Evolutionary conservation across 2,329 filamentous ascomycete genomes (phyloP).

Genomic region (Colletotrichum limetticola): DNA sequence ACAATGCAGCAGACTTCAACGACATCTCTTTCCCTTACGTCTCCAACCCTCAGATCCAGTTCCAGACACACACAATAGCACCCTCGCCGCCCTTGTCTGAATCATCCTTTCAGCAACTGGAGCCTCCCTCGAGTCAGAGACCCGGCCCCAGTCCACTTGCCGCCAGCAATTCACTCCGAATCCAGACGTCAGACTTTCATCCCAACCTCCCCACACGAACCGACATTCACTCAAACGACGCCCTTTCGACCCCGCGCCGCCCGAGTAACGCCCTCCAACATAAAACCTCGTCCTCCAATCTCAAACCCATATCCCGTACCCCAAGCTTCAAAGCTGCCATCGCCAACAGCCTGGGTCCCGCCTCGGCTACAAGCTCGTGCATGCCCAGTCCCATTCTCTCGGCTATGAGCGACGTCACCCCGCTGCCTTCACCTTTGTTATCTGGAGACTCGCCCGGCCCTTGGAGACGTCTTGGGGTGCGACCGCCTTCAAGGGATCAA

Average conservation of each 20-base stretch:
- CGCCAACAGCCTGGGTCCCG: slow-evolving; percentile 58
- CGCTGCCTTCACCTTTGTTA: slow-evolving; percentile 80
- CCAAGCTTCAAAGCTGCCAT: slow-evolving; percentile 70
- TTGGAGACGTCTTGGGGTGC: slow-evolving; percentile 66
- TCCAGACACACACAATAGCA: slow-evolving; percentile 51
- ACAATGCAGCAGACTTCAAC: slow-evolving; percentile 31
- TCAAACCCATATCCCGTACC: slow-evolving; percentile 66
- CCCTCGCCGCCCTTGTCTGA: slow-evolving; percentile 47
- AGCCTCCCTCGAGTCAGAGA: slow-evolving; percentile 14
- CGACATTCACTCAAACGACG: slow-evolving; percentile 45
- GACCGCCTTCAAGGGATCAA: slow-evolving; percentile 60
- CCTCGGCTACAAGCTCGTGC: slow-evolving; percentile 71
- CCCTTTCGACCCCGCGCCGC: slow-evolving; percentile 43
- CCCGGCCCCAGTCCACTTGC: slow-evolving; percentile 26
- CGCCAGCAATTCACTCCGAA: slow-evolving; percentile 44
- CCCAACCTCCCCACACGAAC: slow-evolving; percentile 38
- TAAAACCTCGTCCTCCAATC: slow-evolving; percentile 55
- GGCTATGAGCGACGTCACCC: slow-evolving; percentile 82
- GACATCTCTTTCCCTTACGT: slow-evolving; percentile 35
- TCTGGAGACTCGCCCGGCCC: slow-evolving; percentile 73
- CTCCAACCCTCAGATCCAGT: slow-evolving; percentile 42
- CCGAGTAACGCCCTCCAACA: slow-evolving; percentile 44
- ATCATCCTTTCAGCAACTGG: slow-evolving; percentile 34
- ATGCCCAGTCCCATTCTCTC: slow-evolving; percentile 80
- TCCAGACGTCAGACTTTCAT: slow-evolving; percentile 49